Evolutionary conservation across 495 filamentous ascomycete genomes (phyloP).

Genomic region (Ramalina intermedia): DNA sequence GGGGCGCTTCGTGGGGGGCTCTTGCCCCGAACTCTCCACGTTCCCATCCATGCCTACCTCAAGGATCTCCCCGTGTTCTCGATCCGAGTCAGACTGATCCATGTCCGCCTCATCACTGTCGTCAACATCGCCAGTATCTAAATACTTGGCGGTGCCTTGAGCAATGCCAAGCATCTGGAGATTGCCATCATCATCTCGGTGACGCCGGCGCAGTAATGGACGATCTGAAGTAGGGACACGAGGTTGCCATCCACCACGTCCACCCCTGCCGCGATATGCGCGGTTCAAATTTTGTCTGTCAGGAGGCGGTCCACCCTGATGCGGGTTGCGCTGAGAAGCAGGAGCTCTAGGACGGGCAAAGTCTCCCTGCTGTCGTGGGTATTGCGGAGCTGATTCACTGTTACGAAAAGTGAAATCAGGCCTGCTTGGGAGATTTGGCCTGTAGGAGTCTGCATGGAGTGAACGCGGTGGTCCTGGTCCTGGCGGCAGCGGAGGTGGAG

Average conservation of each 20-base stretch:
- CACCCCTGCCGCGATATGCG: not conserved
- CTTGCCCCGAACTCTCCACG: not conserved
- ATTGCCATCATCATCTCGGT: conserved; percentile 21
- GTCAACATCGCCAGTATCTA: conserved; percentile 44
- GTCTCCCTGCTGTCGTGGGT: conserved; percentile 4
- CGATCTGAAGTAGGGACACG: conserved; percentile 29
- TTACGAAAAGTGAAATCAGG: conserved; percentile 32
- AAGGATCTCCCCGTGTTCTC: conserved; percentile 23
- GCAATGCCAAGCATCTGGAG: conserved; percentile 21
- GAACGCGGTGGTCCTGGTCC: conserved; percentile 1
- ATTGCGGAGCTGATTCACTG: conserved; percentile 5
- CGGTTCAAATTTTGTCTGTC: conserved; percentile 10
- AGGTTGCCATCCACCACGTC: conserved; percentile 12
- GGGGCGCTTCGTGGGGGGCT: conserved; percentile 36
- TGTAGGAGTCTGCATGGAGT: conserved; percentile 5
- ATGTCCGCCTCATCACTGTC: conserved; percentile 61
- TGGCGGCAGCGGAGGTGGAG: not conserved
- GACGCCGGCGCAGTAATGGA: conserved; percentile 26
- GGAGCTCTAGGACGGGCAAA: not conserved
- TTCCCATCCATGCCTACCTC: conserved; percentile 1
- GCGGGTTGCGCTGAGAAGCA: not conserved
- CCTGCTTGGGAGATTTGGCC: not conserved
- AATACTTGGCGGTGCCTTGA: conserved; percentile 23
- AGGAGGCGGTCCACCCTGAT: not conserved
- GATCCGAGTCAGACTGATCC: conserved; percentile 38